Conservation (phyloP, 805 yeast species). For the Blastobotrys peoriensis region DNA sequence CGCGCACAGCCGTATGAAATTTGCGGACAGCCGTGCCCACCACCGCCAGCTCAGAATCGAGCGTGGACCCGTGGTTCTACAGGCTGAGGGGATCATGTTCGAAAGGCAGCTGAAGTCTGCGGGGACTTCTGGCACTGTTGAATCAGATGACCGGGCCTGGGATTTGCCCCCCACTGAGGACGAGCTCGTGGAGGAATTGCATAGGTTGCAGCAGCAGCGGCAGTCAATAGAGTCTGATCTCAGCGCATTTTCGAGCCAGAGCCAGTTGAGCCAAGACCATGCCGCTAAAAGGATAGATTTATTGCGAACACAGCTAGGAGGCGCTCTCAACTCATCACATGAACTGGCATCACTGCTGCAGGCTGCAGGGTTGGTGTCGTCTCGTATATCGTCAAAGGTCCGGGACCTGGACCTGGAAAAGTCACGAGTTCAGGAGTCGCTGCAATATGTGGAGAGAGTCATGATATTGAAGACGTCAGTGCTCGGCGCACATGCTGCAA, state of each 20-base stretch:
- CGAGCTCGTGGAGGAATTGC: conserved; percentile 14
- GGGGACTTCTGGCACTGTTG: too few species aligned
- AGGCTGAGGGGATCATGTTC: too few species aligned
- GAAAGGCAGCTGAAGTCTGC: too few species aligned
- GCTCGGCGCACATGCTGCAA: conserved; percentile 58
- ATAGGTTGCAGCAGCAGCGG: conserved; percentile 6
- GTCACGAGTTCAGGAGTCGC: conserved; percentile 53
- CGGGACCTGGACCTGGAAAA: conserved; percentile 66
- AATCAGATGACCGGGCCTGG: too few species aligned
- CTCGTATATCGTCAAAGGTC: conserved; percentile 61
- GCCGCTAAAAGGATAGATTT: conserved; percentile 25
- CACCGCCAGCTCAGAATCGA: too few species aligned
- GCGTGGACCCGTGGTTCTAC: too few species aligned
- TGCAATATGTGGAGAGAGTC: conserved; percentile 58
- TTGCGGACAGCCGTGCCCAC: too few species aligned
- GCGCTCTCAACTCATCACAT: conserved; percentile 41
- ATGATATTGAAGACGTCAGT: conserved; percentile 62
- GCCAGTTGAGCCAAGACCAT: conserved; percentile 16
- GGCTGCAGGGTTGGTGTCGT: conserved; percentile 59
- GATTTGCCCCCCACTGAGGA: conserved; percentile 5
- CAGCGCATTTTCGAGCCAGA: conserved; percentile 8
- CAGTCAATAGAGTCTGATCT: conserved; percentile 4
- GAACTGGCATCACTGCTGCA: conserved; percentile 48
- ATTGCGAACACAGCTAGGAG: conserved; percentile 25
- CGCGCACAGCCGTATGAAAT: too few species aligned